Evolutionary conservation across 2,329 filamentous ascomycete genomes (phyloP).

Genomic region (Salinomyces thailandicus): DNA sequence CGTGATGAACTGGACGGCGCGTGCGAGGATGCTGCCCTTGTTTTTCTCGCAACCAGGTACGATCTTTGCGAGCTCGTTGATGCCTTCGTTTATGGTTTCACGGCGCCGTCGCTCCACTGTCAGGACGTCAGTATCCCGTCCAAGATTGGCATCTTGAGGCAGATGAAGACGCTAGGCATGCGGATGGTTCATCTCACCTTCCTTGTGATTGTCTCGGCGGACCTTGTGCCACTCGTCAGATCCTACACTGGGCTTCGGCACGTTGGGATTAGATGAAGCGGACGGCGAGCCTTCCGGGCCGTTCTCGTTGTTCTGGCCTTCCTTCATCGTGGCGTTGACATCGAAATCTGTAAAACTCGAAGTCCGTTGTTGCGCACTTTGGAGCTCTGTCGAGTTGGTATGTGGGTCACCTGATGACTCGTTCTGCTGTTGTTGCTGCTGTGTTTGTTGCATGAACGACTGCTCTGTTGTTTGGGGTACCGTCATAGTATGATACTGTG

Average conservation of each 20-base stretch:
- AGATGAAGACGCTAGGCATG: not conserved
- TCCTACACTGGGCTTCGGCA: constrained; percentile 53
- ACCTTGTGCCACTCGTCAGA: constrained; percentile 97
- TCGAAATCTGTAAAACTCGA: constrained; percentile 5
- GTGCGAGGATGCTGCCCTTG: constrained; percentile 90
- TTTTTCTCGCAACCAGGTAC: constrained; percentile 98
- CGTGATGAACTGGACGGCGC: constrained; percentile 86
- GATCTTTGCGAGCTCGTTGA: constrained; percentile 95
- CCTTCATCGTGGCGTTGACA: constrained; percentile 1
- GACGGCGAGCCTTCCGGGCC: constrained; percentile 4
- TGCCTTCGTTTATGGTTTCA: constrained; percentile 97
- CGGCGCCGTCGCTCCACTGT: constrained; percentile 88
- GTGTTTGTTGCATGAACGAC: constrained; percentile 28
- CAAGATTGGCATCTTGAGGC: too few relatives aligned
- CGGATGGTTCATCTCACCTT: constrained; percentile 51
- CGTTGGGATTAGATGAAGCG: not conserved
- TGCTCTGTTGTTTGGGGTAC: constrained; percentile 47
- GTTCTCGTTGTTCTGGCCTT: not conserved
- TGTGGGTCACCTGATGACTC: constrained; percentile 13
- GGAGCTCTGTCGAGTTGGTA: constrained; percentile 12
- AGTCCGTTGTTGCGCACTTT: constrained; percentile 10
- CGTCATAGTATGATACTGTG: constrained; percentile 44
- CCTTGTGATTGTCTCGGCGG: constrained; percentile 96
- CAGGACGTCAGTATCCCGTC: not conserved
- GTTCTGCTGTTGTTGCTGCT: constrained; percentile 6